Evolutionary conservation across 2,329 filamentous ascomycete genomes (phyloP), one percentile per base, ranked within the genome.

Genomic region (Metarhizium guizhouense): DNA sequence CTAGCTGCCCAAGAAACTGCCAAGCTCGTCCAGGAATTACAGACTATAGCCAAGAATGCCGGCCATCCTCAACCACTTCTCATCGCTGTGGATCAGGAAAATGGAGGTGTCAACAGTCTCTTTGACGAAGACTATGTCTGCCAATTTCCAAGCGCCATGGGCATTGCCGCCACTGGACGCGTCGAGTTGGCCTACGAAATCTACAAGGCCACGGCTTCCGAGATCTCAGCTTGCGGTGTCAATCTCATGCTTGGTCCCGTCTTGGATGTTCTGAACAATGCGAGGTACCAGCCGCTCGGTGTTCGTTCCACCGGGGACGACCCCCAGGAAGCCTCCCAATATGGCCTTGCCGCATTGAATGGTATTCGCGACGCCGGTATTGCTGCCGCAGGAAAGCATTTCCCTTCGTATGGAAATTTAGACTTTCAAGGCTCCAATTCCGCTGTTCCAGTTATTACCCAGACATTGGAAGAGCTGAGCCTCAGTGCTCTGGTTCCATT

Each of bases 131-230:
- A 94, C 65, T 94, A 92, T 68, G 93, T 97, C 62, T 91, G 90
- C 61, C 94, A 97, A 68, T 99, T 96, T 63, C 94, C 94, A 8
- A 96, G 92, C 66, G 89, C 93, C 59, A 97, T 99, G 93, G 93
- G 92, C 13, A 81, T 96, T 58, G 91, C 93, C n/a, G 94, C 94
- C 25, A 91, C 92, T 4, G 90, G 92, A 29, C 92, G 87, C 11
- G 86, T 85, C 40, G 84, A 94, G 11, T 76, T 97, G 54, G 90
- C 93, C 6, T 95, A 93, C 67, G 87, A 93, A 62, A 85, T 97
- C 55, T 93, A 91, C 56, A 92, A 93, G 71, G 92, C 94, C 16
- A 97, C 93, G 0, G 94, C 91, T 3, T 88, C 93, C 62, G 94
- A 97, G 70, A 82, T 97, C 32, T 86, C 88, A 50, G 91, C 94